phyloP scores from a whole-genome alignment of 805 yeast genomes.

The Teunomyces tritomae region DNA sequence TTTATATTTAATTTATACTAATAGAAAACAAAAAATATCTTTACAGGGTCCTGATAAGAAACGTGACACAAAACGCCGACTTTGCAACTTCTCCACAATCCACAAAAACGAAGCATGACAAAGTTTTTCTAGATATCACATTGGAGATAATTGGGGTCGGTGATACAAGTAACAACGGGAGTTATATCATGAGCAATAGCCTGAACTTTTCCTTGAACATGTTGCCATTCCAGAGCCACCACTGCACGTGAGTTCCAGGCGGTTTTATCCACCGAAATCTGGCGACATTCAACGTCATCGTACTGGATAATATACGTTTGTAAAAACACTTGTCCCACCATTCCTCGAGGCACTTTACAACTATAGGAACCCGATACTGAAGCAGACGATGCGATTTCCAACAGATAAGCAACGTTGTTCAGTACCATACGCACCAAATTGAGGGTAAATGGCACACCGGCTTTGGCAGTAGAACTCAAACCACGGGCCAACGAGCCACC shows the following conservation, averaged over 20 bases:
- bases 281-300: constrained; percentile 10
- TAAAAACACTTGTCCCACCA: constrained; percentile 20
- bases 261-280: constrained; percentile 6
- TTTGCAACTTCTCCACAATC: not conserved
- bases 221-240: constrained; percentile 9
- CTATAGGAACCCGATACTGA: constrained; percentile 12
- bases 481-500: constrained; percentile 13
- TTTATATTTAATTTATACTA: too few species aligned
- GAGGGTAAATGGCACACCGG: constrained; percentile 9
- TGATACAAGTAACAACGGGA: constrained; percentile 19
- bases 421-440: not conserved
- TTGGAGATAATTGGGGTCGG: constrained; percentile 13
- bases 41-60: too few species aligned
- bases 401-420: constrained; percentile 1
- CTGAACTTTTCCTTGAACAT: constrained; percentile 1
- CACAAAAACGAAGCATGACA: not conserved
- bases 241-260: not conserved
- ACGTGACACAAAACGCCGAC: not conserved
- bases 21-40: too few species aligned
- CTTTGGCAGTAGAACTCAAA: constrained; percentile 12
- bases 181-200: constrained; percentile 2
- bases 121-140: constrained; percentile 8
- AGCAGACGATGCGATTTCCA: constrained; percentile 6
- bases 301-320: constrained; percentile 15
- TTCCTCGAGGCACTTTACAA: constrained; percentile 16